Evolutionary conservation across 805 yeast genomes (phyloP), one percentile per base, ranked within the genome.

Genomic region (Saccharomycopsis oosterbeekiorum): DNA sequence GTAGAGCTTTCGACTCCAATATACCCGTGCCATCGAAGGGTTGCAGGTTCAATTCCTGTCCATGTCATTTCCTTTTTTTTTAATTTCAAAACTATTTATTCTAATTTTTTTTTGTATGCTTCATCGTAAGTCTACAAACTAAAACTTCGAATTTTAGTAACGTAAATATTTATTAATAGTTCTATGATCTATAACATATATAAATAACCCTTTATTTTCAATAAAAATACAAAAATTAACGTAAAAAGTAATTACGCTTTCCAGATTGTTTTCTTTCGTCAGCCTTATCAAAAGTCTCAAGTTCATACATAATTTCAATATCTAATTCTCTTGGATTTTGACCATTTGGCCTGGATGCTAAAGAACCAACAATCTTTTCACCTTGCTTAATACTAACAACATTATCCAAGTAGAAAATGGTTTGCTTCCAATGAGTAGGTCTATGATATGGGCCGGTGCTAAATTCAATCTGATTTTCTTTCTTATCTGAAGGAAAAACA

Each of bases 341-440:
- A 55, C 71, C 73, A 73, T 88, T 91, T 61, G 98, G 98, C 69
- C 84, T 79, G 65, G 89, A 85, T 11, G 86, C 82, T 62, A 94
- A 76, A 37, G 76, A 75, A 55, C 98, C 94, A 62, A 80, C 80
- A 66, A 96, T 78, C 50, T 72, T 70, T 69, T 94, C 99, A 62
- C 93, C 97, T 67, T 78, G 77, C 70, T 85, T 85, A 65, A 88
- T 75, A 69, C 84, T 88, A 66, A 93, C 74, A 36, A 89, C 96
- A 68, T 89, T 88, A 67, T 81, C 84, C 70, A 93, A 79, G 74
- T 94, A 96, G 75, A 96, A 91, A 1, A 94, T 96, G 19, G 97
- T 88, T 77, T 94, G 99, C 74, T 94, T 96, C 99, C 99, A 94
- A 77, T 94, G 99, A 15, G 99, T 94, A 79, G 92, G 91, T 67